phyloP scores from a whole-genome alignment of 2,329 filamentous ascomycete species.

The Cladobotryum protrusum region DNA sequence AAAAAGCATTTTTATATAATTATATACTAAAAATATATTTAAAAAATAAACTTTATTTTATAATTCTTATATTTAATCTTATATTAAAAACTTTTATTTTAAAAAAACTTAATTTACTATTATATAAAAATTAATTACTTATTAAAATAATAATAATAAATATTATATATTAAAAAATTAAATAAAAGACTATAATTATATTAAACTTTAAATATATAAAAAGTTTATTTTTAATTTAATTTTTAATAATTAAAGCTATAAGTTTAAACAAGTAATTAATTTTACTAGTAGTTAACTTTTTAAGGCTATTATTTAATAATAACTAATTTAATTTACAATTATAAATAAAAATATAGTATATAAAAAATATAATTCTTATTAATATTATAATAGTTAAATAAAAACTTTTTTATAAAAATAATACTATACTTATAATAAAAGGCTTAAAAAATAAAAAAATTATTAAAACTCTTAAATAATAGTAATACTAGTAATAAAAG shows the following conservation, averaged over 20 bases:
- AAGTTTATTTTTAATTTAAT: not conserved
- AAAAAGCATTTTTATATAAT: not conserved
- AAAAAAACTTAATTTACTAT: too few relatives aligned
- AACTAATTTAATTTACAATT: not conserved
- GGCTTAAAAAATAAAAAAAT: not conserved
- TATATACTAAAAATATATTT: too few relatives aligned
- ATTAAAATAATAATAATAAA: not conserved
- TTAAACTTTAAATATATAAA: not conserved
- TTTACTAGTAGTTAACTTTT: too few relatives aligned
- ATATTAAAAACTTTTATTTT: too few relatives aligned
- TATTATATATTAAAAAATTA: not conserved
- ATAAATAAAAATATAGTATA: not conserved
- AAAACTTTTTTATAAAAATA: not conserved
- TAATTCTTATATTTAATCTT: too few relatives aligned
- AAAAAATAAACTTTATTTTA: too few relatives aligned
- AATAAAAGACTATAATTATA: not conserved
- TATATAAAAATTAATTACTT: not conserved
- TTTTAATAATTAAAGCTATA: not conserved
- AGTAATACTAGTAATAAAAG: not conserved
- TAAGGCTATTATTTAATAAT: not conserved
- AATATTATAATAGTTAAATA: not conserved
- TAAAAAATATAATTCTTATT: not conserved
- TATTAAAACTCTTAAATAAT: not conserved
- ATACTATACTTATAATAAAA: not conserved
- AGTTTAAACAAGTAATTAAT: not conserved